Conservation (phyloP, 225 moss, liverwort and hornwort species). For the Polytrichum commune region DNA sequence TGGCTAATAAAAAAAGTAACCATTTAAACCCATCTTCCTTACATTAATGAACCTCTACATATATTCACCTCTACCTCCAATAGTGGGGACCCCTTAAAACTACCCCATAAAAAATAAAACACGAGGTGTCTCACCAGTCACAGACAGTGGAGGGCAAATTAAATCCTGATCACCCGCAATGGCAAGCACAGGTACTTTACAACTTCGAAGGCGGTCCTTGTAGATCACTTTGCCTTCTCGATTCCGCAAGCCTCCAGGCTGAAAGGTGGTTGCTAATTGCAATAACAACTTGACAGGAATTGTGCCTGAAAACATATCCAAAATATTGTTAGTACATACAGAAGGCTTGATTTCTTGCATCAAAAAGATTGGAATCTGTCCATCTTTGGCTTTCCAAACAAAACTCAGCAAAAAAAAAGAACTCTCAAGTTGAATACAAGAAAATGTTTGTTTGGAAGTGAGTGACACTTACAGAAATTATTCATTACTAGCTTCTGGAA, state of each 20-base stretch:
- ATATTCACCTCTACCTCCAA: not conserved
- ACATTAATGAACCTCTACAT: not conserved
- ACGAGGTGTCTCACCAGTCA: slow-evolving; percentile 48
- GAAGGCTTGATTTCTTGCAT: too few species aligned
- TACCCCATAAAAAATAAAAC: too few species aligned
- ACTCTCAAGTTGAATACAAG: not conserved
- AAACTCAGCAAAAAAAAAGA: too few species aligned
- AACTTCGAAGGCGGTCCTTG: slow-evolving; percentile 66
- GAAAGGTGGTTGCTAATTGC: slow-evolving; percentile 81
- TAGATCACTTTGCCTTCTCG: slow-evolving; percentile 73
- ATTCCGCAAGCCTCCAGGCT: slow-evolving; percentile 85
- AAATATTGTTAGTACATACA: too few species aligned
- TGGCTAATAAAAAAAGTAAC: not conserved
- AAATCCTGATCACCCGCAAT: slow-evolving; percentile 83
- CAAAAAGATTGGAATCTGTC: too few species aligned
- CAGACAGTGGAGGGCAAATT: slow-evolving; percentile 85
- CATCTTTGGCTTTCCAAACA: too few species aligned
- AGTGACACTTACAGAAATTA: slow-evolving; percentile 75
- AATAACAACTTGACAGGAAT: slow-evolving; percentile 87
- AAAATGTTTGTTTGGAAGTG: not conserved
- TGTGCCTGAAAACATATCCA: slow-evolving; percentile 54
- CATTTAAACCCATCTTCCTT: not conserved
- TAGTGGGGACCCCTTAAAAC: not conserved
- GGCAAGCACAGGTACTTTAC: slow-evolving; percentile 85
- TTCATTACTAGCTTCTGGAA: slow-evolving; percentile 77